These are phyloP conservation scores for Panicum miliaceum DNA, from an alignment of 176 grass and related monocot genomes.

Conservation along the genomic window DNA sequence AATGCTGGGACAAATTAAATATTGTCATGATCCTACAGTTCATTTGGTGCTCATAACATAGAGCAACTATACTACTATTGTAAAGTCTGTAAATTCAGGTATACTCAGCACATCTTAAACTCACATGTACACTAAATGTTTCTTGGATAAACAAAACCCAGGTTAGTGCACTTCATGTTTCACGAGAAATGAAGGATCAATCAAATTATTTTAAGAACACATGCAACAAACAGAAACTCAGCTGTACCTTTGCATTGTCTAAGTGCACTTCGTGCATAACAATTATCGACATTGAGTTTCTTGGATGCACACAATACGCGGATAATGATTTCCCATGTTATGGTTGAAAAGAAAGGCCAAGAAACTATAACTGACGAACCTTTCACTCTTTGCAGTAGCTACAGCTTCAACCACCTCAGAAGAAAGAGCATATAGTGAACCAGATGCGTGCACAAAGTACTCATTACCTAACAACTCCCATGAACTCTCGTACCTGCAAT, in stretches of 20 bases:
- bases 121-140: not conserved
- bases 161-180: not conserved
- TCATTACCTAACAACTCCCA: slow-evolving; percentile 82
- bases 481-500: slow-evolving; percentile 92
- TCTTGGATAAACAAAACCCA: not conserved
- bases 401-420: slow-evolving; percentile 76
- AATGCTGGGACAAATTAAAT: not conserved
- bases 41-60: not conserved
- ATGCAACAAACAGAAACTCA: slow-evolving; percentile 6
- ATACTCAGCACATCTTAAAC: not conserved
- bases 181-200: not conserved
- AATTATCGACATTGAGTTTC: not conserved
- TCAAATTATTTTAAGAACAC: not conserved
- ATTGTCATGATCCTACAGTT: not conserved
- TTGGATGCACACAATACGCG: not conserved
- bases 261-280: not conserved
- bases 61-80: not conserved
- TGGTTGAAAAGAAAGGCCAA: slow-evolving; percentile 17
- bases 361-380: slow-evolving; percentile 47
- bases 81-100: not conserved
- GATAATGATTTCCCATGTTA: not conserved
- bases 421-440: slow-evolving; percentile 87
- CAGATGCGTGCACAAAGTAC: slow-evolving; percentile 88
- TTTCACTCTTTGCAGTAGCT: slow-evolving; percentile 74
- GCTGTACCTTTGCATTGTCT: not conserved